These are phyloP conservation scores for Meredithiella fracta DNA, from an alignment of 2,329 filamentous ascomycete species.

Conservation along the genomic window DNA sequence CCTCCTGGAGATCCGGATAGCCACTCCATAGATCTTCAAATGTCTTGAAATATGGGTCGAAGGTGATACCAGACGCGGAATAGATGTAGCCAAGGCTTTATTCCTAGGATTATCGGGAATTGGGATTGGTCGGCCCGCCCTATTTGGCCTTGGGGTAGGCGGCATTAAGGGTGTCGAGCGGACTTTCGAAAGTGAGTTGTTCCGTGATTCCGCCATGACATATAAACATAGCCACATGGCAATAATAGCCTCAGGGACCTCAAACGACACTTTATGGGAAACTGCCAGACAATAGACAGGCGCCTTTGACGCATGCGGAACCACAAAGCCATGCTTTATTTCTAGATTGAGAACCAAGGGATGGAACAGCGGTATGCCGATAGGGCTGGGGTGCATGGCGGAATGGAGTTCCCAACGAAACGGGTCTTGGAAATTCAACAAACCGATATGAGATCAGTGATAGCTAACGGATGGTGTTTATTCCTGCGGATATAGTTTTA, in stretches of 20 bases:
- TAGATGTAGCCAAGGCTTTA: not conserved
- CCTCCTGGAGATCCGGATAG: not conserved
- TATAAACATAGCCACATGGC: constrained; percentile 21
- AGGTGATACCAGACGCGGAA: not conserved
- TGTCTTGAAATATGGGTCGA: not conserved
- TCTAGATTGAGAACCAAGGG: too few relatives aligned
- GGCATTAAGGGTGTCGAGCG: not conserved
- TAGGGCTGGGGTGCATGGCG: too few relatives aligned
- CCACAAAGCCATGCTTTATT: too few relatives aligned
- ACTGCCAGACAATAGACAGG: too few relatives aligned
- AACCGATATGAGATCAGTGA: not conserved
- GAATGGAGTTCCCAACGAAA: not conserved
- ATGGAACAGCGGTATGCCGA: too few relatives aligned
- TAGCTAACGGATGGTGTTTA: constrained; percentile 22
- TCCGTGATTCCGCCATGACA: not conserved
- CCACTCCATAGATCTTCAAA: not conserved
- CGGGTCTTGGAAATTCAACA: not conserved
- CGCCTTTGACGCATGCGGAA: too few relatives aligned
- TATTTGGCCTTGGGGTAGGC: not conserved
- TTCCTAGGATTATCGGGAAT: not conserved
- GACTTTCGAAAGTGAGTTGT: not conserved
- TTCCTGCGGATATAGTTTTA: not conserved
- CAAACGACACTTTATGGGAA: too few relatives aligned
- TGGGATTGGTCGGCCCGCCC: not conserved
- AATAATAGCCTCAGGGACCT: too few relatives aligned